Evolutionary conservation across 2,329 filamentous ascomycete species (phyloP).

Genomic region (Sporothrix globosa): DNA sequence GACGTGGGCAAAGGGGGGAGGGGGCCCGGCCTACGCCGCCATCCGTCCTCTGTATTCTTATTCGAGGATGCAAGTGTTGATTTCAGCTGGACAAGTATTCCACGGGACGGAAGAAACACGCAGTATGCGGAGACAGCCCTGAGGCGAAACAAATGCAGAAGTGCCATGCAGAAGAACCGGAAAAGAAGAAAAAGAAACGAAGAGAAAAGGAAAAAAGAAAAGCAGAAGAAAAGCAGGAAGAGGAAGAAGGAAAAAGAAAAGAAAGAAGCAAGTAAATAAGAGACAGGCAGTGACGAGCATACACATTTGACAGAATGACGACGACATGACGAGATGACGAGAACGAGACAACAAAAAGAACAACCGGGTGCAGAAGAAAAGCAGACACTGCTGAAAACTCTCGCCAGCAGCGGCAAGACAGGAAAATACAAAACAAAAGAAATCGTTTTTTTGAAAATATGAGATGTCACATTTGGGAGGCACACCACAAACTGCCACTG

Average conservation of each 20-base stretch:
- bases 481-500: constrained; percentile 4
- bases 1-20: neutral
- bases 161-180: too few relatives aligned
- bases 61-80: constrained; percentile 1
- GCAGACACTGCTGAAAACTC: neutral
- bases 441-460: neutral
- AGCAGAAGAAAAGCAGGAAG: neutral
- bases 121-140: neutral
- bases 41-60: neutral
- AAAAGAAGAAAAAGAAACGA: too few relatives aligned
- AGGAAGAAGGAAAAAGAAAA: neutral
- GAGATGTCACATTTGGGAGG: constrained; percentile 4
- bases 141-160: neutral
- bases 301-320: neutral
- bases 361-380: neutral
- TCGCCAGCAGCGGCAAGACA: neutral
- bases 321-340: constrained; percentile 9
- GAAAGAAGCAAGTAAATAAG: neutral
- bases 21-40: too few relatives aligned
- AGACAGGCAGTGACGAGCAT: neutral
- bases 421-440: too few relatives aligned
- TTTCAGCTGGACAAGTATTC: constrained; percentile 13
- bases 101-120: neutral
- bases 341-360: neutral
- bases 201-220: neutral